phyloP scores from a whole-genome alignment of 139 green algal genomes.

The Micromonas commoda region DNA sequence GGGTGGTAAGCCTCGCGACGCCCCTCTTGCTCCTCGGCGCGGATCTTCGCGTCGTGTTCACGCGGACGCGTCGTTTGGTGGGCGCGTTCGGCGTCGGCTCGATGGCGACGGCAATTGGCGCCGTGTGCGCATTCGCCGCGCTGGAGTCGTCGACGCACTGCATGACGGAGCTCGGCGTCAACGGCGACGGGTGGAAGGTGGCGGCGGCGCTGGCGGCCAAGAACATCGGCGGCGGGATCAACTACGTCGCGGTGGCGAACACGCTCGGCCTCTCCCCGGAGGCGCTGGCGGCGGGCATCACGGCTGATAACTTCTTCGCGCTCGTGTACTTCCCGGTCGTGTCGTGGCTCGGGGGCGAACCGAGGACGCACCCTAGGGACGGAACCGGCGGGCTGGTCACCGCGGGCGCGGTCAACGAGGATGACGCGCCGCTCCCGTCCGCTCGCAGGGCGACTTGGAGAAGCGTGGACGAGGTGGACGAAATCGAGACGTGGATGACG shows the following conservation, averaged over 20 bases:
- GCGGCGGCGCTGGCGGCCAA: slow-evolving; percentile 30
- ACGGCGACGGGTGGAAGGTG: slow-evolving; percentile 16
- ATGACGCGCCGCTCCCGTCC: no score
- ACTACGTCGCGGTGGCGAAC: slow-evolving; percentile 25
- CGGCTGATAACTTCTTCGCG: slow-evolving; percentile 30
- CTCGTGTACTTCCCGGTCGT: slow-evolving; percentile 36
- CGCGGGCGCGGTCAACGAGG: no score
- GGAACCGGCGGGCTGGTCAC: no score
- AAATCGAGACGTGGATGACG: no score
- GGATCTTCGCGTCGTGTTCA: slow-evolving; percentile 10
- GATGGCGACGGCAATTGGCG: slow-evolving; percentile 14
- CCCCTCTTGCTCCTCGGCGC: slow-evolving; percentile 29
- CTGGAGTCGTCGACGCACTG: neutral
- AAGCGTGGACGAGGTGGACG: no score
- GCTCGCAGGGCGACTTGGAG: no score
- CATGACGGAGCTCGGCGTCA: neutral
- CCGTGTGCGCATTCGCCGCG: neutral
- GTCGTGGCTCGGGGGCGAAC: neutral
- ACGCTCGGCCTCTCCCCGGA: slow-evolving; percentile 1
- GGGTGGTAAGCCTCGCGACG: slow-evolving; percentile 15
- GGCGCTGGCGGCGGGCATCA: slow-evolving; percentile 4
- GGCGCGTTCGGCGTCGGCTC: slow-evolving; percentile 11
- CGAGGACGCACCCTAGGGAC: neutral
- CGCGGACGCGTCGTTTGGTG: neutral
- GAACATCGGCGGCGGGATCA: slow-evolving; percentile 34